Evolutionary conservation across 495 filamentous ascomycete genomes (phyloP).

Genomic region (Pyronema omphalodes): DNA sequence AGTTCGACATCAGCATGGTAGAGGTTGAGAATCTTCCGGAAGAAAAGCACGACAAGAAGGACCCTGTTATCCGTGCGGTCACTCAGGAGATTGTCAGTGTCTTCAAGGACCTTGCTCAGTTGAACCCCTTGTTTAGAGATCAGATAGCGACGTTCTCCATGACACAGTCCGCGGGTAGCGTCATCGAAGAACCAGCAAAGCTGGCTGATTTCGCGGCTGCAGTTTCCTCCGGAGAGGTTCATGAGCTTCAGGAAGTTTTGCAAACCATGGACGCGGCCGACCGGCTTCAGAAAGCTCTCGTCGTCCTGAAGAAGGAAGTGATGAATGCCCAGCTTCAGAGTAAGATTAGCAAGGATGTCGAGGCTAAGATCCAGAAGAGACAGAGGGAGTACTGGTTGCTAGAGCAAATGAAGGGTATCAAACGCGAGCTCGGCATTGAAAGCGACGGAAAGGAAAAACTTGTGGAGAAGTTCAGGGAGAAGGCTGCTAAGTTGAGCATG

Average conservation of each 20-base stretch:
- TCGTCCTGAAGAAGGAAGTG: conserved; percentile 89
- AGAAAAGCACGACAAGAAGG: conserved; percentile 76
- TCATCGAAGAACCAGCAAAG: conserved; percentile 84
- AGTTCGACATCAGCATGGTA: conserved; percentile 78
- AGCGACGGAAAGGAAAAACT: conserved; percentile 96
- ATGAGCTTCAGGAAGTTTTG: conserved; percentile 88
- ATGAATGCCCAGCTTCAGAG: conserved; percentile 94
- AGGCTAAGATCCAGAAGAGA: conserved; percentile 91
- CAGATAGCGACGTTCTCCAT: conserved; percentile 96
- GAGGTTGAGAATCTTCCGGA: conserved; percentile 86
- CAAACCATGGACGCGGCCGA: conserved; percentile 76
- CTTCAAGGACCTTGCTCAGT: conserved; percentile 83
- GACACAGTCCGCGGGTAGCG: conserved; percentile 81
- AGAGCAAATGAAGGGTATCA: conserved; percentile 99
- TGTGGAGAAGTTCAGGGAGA: conserved; percentile 91
- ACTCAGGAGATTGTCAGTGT: conserved; percentile 96
- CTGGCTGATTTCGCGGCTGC: conserved; percentile 94
- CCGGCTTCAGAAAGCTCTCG: conserved; percentile 69
- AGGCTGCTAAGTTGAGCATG: conserved; percentile 86
- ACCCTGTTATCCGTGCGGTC: conserved; percentile 65
- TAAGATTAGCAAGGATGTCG: conserved; percentile 96
- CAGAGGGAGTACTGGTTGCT: conserved; percentile 97
- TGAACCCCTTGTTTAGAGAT: conserved; percentile 92
- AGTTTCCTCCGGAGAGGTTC: conserved; percentile 72
- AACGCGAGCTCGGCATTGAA: conserved; percentile 84